Evolutionary conservation across 306 rosid species (phyloP), one percentile per base, ranked within the genome.

Genomic region (Acacia acuminata): DNA sequence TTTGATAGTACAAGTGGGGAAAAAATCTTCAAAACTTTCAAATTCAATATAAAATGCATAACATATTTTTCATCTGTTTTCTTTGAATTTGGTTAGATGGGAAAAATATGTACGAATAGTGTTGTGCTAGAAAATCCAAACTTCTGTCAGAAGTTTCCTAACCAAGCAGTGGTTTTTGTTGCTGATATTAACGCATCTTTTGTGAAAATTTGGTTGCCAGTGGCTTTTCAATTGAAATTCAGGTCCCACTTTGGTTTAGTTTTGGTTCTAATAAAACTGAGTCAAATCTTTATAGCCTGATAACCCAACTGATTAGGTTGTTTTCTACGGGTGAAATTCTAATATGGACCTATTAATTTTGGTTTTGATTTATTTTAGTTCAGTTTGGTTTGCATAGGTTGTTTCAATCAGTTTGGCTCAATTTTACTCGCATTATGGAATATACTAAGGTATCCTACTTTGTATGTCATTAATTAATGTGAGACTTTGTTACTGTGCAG

Each of bases 401-500:
- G 48, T 44, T 11, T 6, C 42, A 38, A 38, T 38, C 38, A 4
- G 0, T 34, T 32, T 32, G 36, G 36, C 36, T 32, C 40, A 36
- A 36, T 36, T 36, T 36, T 36, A 5, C 40, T 36, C 40, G 12
- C 25, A 4, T 61, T 36, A 5, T n/a, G 5, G n/a, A 44, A 43
- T 14, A 12, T 44, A 7, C 14, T 71, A 5, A 36, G 22, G 8
- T 40, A 17, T 3, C 36, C 9, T 7, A 42, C 51, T 70, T 20
- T 70, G 19, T n/a, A n/a, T 48, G 50, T 13, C 27, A 15, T 69
- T 17, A 30, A 15, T 24, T 64, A 13, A 34, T 70, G 5, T 64
- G 44, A 58, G 17, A 34, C 47, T 56, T 73, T 51, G 8, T 80
- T 15, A n/a, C 20, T 64, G 50, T 77, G 73, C 83, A 87, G 91